Evolutionary conservation across 2,329 filamentous ascomycete genomes (phyloP).

Genomic region (Beauveria australis): DNA sequence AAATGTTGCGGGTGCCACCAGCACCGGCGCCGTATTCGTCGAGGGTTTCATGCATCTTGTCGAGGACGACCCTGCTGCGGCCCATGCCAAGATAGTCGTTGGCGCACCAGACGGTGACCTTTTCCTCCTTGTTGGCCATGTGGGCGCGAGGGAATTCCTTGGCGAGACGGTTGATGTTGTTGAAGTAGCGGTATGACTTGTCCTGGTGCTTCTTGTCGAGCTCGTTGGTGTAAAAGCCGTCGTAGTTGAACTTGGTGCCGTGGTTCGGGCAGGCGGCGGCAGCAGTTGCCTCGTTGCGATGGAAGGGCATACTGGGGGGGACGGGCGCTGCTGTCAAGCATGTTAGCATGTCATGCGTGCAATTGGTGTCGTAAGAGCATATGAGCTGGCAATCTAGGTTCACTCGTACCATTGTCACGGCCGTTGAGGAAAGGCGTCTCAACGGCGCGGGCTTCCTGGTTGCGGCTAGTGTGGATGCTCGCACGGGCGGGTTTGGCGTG

Average conservation of each 20-base stretch:
- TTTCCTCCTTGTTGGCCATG: constrained; percentile 72
- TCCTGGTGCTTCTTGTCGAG: constrained; percentile 99
- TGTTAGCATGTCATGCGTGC: not conserved
- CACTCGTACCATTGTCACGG: constrained; percentile 42
- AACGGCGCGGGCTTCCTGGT: constrained; percentile 70
- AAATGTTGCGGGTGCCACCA: constrained; percentile 94
- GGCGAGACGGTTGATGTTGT: constrained; percentile 98
- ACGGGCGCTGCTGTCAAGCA: constrained; percentile 14
- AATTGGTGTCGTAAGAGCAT: not conserved
- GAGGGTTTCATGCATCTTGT: constrained; percentile 88
- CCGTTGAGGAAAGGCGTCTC: constrained; percentile 46
- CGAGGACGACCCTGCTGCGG: constrained; percentile 75
- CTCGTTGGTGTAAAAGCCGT: constrained; percentile 78
- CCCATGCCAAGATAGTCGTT: constrained; percentile 99
- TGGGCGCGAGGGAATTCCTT: constrained; percentile 95
- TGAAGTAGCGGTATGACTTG: constrained; percentile 99
- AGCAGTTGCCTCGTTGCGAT: constrained; percentile 14
- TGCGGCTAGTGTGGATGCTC: constrained; percentile 71
- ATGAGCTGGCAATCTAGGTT: no score
- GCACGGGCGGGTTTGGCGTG: constrained; percentile 53
- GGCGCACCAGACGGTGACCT: constrained; percentile 96
- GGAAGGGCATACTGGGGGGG: constrained; percentile 18
- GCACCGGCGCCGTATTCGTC: constrained; percentile 93
- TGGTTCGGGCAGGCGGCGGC: constrained; percentile 16
- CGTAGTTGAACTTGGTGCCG: constrained; percentile 70